These are phyloP conservation scores for Aspergillus persii DNA, from an alignment of 2,329 filamentous ascomycete species.

Conservation along the genomic window DNA sequence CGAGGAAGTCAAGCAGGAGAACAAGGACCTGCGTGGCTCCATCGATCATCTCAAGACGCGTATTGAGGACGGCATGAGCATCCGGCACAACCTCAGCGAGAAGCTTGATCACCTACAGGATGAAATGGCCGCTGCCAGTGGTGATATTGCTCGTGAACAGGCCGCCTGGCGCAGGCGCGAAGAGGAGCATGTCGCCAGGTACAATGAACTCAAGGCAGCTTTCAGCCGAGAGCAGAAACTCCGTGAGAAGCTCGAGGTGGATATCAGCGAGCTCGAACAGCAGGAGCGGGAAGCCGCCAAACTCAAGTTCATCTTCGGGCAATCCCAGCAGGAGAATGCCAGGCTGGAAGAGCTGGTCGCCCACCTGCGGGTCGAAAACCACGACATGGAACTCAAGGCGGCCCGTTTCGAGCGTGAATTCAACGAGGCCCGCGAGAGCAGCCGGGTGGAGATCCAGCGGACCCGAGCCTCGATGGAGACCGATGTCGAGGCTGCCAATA, in stretches of 20 bases:
- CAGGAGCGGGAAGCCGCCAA: slow-evolving; percentile 76
- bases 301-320: slow-evolving; percentile 74
- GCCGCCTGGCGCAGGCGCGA: slow-evolving; percentile 70
- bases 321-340: slow-evolving; percentile 57
- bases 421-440: slow-evolving; percentile 77
- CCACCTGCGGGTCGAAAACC: slow-evolving; percentile 54
- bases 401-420: slow-evolving; percentile 76
- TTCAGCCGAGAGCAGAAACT: slow-evolving; percentile 68
- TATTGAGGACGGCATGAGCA: slow-evolving; percentile 78
- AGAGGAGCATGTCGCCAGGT: slow-evolving; percentile 54
- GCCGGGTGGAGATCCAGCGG: slow-evolving; percentile 75
- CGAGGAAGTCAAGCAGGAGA: slow-evolving; percentile 57
- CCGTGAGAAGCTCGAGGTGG: slow-evolving; percentile 59
- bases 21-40: slow-evolving; percentile 71
- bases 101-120: slow-evolving; percentile 85
- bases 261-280: slow-evolving; percentile 60
- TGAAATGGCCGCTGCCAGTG: slow-evolving; percentile 76
- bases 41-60: slow-evolving; percentile 73
- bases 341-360: slow-evolving; percentile 60
- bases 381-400: slow-evolving; percentile 67
- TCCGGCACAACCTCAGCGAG: slow-evolving; percentile 77
- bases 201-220: slow-evolving; percentile 55
- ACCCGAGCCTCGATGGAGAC: slow-evolving; percentile 74
- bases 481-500: slow-evolving; percentile 79
- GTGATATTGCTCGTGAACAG: slow-evolving; percentile 80